These are phyloP conservation scores for Brasenia schreberi DNA, from an alignment of 164 flowering plant species.

Conservation along the genomic window DNA sequence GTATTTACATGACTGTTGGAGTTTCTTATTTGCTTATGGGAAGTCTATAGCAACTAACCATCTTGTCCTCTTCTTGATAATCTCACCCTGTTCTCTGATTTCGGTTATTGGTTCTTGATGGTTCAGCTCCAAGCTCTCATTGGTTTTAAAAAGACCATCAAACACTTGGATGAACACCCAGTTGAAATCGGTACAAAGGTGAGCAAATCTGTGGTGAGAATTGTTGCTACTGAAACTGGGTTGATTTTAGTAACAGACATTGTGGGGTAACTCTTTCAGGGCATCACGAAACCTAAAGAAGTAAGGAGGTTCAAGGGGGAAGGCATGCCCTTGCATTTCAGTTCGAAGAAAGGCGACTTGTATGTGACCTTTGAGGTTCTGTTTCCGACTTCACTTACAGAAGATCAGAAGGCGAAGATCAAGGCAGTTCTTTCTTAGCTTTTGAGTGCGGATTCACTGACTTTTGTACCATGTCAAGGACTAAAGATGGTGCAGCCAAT, in stretches of 20 bases:
- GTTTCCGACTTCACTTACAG: constrained; percentile 75
- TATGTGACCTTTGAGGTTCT: constrained; percentile 80
- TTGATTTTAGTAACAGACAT: not conserved
- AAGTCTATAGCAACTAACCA: too few species aligned
- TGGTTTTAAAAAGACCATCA: constrained; percentile 90
- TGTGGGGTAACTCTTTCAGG: constrained; percentile 27
- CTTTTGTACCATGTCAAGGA: constrained; percentile 24
- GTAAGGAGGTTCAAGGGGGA: constrained; percentile 88
- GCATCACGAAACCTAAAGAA: constrained; percentile 87
- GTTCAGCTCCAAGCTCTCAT: constrained; percentile 90
- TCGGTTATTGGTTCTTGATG: not conserved
- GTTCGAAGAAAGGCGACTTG: constrained; percentile 83
- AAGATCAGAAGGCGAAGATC: constrained; percentile 84
- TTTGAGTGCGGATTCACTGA: constrained; percentile 1
- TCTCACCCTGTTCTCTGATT: not conserved
- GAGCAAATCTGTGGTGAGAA: not conserved
- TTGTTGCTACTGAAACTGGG: too few species aligned
- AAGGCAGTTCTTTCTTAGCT: constrained; percentile 49
- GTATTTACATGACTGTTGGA: too few species aligned
- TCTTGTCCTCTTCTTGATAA: too few species aligned
- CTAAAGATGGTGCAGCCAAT: not conserved
- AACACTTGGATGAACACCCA: constrained; percentile 85
- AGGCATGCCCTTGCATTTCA: constrained; percentile 90
- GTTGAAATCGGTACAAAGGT: constrained; percentile 85
- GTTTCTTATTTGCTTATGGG: too few species aligned